Evolutionary conservation across 768 basidiomycete genomes (phyloP).

Genomic region (Xerocomus brunneocitrinus): DNA sequence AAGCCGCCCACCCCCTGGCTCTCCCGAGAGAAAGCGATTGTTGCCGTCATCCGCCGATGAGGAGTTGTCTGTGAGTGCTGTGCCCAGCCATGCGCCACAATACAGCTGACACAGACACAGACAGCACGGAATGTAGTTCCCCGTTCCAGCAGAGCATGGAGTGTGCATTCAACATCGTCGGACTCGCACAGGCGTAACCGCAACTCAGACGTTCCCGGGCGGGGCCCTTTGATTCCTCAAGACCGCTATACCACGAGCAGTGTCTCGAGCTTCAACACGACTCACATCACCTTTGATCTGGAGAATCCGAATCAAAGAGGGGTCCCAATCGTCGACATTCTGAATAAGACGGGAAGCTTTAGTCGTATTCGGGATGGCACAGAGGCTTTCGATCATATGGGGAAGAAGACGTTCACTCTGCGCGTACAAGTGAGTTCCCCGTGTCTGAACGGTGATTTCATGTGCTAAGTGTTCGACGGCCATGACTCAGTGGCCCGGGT

Average conservation of each 20-base stretch:
- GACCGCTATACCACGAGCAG: conserved; percentile 16
- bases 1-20: conserved; percentile 9
- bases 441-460: neutral
- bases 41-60: conserved; percentile 7
- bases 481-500: conserved; percentile 67
- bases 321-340: conserved; percentile 56
- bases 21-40: conserved; percentile 19
- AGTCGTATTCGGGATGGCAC: conserved; percentile 51
- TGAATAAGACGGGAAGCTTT: conserved; percentile 45
- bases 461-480: neutral
- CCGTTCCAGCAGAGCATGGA: conserved; percentile 10
- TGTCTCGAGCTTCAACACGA: conserved; percentile 1
- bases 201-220: conserved; percentile 4
- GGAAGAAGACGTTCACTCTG: conserved; percentile 72
- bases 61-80: conserved; percentile 12
- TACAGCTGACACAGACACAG: conserved; percentile 19
- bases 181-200: conserved; percentile 2
- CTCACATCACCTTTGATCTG: conserved; percentile 51
- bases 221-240: conserved; percentile 25
- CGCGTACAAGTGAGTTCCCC: conserved; percentile 55
- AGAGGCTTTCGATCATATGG: conserved; percentile 52
- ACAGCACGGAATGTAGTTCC: conserved; percentile 15
- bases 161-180: conserved; percentile 10
- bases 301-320: conserved; percentile 52
- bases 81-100: neutral